Conservation (phyloP, 306 rosid genomes). For the Potentilla sterilis region DNA sequence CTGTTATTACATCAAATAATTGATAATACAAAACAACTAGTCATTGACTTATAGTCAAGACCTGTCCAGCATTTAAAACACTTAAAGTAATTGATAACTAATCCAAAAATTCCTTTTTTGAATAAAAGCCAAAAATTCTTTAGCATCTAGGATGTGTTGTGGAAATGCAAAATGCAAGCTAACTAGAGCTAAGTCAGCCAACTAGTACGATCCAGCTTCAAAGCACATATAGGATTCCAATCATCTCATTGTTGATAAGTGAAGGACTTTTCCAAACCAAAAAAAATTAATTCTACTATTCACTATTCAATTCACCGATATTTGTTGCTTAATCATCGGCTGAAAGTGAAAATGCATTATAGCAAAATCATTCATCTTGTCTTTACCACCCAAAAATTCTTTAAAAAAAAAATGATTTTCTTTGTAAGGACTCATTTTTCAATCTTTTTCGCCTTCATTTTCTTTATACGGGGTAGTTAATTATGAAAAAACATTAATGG, state of each 20-base stretch:
- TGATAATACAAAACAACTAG: too few species aligned
- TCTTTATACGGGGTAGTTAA: background rate
- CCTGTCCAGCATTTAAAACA: too few species aligned
- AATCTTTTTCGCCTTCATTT: background rate
- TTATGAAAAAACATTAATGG: slow-evolving; percentile 1
- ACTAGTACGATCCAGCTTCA: background rate
- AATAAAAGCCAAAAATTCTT: background rate
- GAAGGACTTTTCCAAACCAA: background rate
- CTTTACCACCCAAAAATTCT: background rate
- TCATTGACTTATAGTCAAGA: too few species aligned
- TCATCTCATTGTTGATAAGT: background rate
- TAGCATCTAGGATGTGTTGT: background rate
- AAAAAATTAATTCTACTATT: background rate
- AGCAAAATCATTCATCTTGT: slow-evolving; percentile 10
- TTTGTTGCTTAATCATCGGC: slow-evolving; percentile 22
- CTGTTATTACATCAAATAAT: too few species aligned
- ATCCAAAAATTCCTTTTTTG: too few species aligned
- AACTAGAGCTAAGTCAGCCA: too few species aligned
- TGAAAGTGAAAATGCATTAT: slow-evolving; percentile 12
- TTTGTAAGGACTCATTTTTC: background rate
- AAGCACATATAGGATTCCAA: background rate
- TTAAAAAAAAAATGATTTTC: too few species aligned
- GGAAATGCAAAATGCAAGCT: background rate
- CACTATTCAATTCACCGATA: background rate
- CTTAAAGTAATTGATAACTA: too few species aligned